A percentile compares a stretch with the other conserved stretches of the same genome.
phyloP scores from a whole-genome alignment of 1,284 basidiomycete genomes.

The Ganoderma multipileum region DNA sequence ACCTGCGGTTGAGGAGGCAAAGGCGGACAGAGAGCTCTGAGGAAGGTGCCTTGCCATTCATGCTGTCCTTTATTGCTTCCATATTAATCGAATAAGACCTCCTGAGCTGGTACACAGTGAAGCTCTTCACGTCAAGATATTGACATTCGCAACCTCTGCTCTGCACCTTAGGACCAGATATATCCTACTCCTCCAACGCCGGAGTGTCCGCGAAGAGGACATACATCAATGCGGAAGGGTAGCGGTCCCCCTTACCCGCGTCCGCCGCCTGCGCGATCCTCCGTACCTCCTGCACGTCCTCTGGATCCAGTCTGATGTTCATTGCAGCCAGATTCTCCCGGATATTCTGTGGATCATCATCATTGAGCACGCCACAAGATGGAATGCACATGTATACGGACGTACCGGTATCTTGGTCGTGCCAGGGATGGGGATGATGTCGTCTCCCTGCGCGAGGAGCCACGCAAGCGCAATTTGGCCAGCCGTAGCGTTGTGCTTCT shows the following conservation, averaged over 20 bases:
- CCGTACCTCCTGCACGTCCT: conserved; percentile 44
- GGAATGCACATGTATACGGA: conserved; percentile 38
- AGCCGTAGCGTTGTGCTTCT: conserved; percentile 38
- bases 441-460: conserved; percentile 48
- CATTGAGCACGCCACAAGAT: neutral
- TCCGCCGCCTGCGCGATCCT: conserved; percentile 37
- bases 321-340: conserved; percentile 42
- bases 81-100: neutral
- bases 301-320: conserved; percentile 39
- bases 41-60: neutral
- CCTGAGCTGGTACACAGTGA: neutral
- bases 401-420: conserved; percentile 35
- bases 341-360: neutral
- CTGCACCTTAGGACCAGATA: neutral
- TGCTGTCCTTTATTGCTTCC: neutral
- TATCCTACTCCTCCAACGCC: neutral
- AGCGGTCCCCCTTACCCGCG: neutral
- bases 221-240: neutral
- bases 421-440: conserved; percentile 50
- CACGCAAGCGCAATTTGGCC: conserved; percentile 56
- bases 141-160: neutral
- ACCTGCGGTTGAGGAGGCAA: neutral
- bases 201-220: neutral
- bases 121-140: neutral
- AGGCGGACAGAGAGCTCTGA: neutral